Conservation (phyloP, 225 moss, liverwort and hornwort species). For the Straminergon stramineum region DNA sequence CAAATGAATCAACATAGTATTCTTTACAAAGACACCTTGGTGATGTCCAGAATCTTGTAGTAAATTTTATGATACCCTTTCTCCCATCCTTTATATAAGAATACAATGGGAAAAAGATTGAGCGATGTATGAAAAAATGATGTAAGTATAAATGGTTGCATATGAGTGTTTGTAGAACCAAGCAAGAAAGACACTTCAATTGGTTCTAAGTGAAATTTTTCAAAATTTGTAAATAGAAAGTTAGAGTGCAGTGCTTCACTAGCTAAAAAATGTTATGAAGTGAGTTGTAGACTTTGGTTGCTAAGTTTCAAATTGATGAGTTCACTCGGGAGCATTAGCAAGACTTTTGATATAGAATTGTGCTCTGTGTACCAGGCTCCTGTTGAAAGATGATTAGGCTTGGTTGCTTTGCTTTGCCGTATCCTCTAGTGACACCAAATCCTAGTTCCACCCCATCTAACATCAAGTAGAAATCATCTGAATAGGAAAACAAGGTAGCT, state of each 20-base stretch:
- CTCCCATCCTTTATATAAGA: not conserved
- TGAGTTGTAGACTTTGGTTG: not conserved
- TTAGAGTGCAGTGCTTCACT: not conserved
- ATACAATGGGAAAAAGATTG: not conserved
- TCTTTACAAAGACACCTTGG: not conserved
- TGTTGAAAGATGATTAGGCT: slow-evolving; percentile 38
- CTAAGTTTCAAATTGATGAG: not conserved
- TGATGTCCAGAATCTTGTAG: not conserved
- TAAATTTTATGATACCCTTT: not conserved
- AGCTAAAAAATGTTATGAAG: not conserved
- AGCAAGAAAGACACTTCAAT: not conserved
- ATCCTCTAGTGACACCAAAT: slow-evolving; percentile 29
- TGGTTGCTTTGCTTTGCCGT: slow-evolving; percentile 34
- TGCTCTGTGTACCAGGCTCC: slow-evolving; percentile 33
- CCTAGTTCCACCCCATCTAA: slow-evolving; percentile 7
- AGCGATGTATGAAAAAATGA: not conserved
- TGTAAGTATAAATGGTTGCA: not conserved
- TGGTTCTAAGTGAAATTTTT: not conserved
- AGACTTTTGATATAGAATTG: not conserved
- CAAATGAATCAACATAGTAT: not conserved
- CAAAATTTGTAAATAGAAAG: not conserved
- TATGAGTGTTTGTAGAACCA: not conserved
- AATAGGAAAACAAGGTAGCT: not conserved
- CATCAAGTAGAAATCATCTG: not conserved
- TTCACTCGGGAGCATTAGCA: not conserved